A percentile compares a stretch with the other conserved stretches of the same genome.
These are phyloP conservation scores for Fusarium palustre DNA, from an alignment of 2,329 filamentous ascomycete species.

Conservation along the genomic window DNA sequence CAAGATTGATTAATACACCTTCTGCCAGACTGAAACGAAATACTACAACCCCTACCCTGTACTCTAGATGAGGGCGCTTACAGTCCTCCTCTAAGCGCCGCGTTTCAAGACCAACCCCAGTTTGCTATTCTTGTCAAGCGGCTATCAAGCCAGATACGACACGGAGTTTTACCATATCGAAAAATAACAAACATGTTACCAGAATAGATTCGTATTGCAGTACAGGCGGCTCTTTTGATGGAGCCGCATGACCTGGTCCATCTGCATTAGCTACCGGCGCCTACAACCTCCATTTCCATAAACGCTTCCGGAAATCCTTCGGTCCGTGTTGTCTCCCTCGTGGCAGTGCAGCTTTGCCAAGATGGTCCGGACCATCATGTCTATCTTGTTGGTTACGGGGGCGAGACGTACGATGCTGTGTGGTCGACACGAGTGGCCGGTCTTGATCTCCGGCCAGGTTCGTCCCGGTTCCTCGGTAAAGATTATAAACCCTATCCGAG, in stretches of 20 bases:
- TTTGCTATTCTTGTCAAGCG: constrained; percentile 22
- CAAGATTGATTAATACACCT: neutral
- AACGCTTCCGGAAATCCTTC: constrained; percentile 3
- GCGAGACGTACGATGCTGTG: constrained; percentile 15
- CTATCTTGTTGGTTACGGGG: neutral
- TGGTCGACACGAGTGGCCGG: neutral
- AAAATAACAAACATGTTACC: neutral
- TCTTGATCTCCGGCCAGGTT: constrained; percentile 6
- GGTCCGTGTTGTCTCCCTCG: neutral
- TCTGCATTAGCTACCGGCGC: constrained; percentile 14
- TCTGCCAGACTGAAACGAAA: constrained; percentile 16
- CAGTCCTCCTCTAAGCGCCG: constrained; percentile 27
- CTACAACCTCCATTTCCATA: constrained; percentile 8
- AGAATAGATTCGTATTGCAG: constrained; percentile 18
- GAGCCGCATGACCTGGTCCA: neutral
- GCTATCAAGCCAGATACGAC: constrained; percentile 6
- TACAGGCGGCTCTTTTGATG: constrained; percentile 19
- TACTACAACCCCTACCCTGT: neutral
- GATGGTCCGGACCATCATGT: constrained; percentile 3
- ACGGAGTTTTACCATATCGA: neutral
- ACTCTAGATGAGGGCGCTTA: constrained; percentile 29
- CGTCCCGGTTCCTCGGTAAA: constrained; percentile 16
- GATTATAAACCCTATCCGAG: neutral
- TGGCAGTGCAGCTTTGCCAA: constrained; percentile 29
- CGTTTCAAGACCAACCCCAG: constrained; percentile 26